phyloP scores from a whole-genome alignment of 75 land plant species.

The Cunninghamia lanceolata region DNA sequence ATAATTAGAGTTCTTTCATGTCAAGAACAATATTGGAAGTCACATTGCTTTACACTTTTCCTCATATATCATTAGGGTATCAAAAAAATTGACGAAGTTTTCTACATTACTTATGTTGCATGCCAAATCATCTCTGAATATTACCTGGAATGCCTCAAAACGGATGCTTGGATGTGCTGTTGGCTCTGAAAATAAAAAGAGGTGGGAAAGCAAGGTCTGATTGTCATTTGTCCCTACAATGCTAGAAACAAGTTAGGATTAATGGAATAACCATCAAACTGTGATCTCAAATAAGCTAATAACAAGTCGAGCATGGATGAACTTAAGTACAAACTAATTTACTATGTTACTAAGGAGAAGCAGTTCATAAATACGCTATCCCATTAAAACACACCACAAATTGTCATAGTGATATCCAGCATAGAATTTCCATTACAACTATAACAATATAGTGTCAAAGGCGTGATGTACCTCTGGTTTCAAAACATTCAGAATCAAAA shows the following conservation, averaged over 20 bases:
- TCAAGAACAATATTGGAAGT: not conserved
- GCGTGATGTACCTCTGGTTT: not conserved
- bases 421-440: not conserved
- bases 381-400: not conserved
- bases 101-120: not conserved
- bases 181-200: constrained; percentile 33
- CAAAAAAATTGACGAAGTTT: not conserved
- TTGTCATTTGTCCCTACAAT: constrained; percentile 14
- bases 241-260: constrained; percentile 23
- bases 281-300: not conserved
- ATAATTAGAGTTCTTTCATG: not conserved
- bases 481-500: not conserved
- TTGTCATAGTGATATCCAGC: not conserved
- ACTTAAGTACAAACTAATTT: not conserved
- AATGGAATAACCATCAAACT: not conserved
- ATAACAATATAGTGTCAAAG: not conserved
- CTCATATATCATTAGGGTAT: not conserved
- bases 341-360: not conserved
- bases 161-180: constrained; percentile 26
- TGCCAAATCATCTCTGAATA: not conserved
- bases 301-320: not conserved
- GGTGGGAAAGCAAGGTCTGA: constrained; percentile 22
- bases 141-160: constrained; percentile 69
- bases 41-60: not conserved
- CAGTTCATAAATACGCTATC: not conserved